These are phyloP conservation scores for Suhomyces wounanorum DNA, from an alignment of 1,139 yeast species.

Conservation along the genomic window DNA sequence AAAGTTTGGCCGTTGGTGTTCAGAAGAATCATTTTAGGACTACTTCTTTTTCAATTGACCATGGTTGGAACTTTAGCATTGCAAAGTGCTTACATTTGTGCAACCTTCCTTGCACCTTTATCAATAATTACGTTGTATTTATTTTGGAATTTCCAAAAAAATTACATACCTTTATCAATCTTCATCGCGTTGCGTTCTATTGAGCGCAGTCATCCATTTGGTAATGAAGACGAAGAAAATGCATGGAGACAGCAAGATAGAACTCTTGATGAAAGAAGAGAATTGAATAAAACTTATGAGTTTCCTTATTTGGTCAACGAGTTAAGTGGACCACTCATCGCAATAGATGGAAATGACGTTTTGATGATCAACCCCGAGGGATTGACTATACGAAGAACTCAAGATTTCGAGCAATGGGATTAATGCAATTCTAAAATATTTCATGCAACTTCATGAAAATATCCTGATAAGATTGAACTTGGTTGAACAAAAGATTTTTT, in stretches of 20 bases:
- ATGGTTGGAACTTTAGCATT: conserved; percentile 89
- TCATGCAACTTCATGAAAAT: not conserved
- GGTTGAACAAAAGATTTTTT: conserved; percentile 2
- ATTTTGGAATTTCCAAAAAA: conserved; percentile 79
- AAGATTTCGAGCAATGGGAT: conserved; percentile 54
- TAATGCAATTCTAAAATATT: conserved; percentile 1
- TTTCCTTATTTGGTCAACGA: conserved; percentile 71
- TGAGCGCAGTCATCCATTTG: conserved; percentile 13
- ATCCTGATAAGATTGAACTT: conserved; percentile 4
- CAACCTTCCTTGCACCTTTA: conserved; percentile 71
- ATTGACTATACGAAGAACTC: conserved; percentile 44
- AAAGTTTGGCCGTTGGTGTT: conserved; percentile 84
- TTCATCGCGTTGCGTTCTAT: conserved; percentile 79
- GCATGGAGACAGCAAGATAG: conserved; percentile 14
- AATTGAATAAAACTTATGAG: conserved; percentile 65
- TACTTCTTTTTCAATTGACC: conserved; percentile 77
- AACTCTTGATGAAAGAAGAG: conserved; percentile 71
- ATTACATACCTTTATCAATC: conserved; percentile 75
- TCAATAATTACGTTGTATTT: conserved; percentile 68
- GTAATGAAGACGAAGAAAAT: conserved; percentile 14
- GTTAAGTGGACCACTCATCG: conserved; percentile 83
- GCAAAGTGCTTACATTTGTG: conserved; percentile 73
- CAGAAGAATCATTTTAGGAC: conserved; percentile 70
- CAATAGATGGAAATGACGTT: conserved; percentile 62
- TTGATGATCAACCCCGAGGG: conserved; percentile 64